A percentile compares a stretch with the other conserved stretches of the same genome.
Conservation (phyloP, 495 filamentous ascomycete genomes). For the Astrocystis sublimbata region DNA sequence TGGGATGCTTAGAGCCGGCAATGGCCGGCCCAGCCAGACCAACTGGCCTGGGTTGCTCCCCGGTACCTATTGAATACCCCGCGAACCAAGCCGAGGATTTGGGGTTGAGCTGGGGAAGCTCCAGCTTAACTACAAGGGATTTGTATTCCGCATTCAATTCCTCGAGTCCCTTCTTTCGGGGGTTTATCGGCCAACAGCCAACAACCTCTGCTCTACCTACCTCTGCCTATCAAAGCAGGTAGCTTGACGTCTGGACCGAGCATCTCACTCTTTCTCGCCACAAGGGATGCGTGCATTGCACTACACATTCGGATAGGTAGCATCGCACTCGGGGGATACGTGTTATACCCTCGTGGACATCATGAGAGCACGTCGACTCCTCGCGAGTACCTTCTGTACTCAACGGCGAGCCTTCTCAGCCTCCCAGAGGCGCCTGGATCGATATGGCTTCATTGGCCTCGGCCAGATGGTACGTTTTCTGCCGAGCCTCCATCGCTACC, state of each 20-base stretch:
- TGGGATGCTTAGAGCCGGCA: conserved; percentile 29
- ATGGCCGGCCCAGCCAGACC: conserved; percentile 31
- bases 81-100: conserved; percentile 7
- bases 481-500: background rate
- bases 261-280: background rate
- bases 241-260: background rate
- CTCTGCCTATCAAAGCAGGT: background rate
- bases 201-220: background rate
- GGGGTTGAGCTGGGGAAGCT: background rate
- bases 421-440: conserved; percentile 55
- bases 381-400: conserved; percentile 29
- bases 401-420: conserved; percentile 58
- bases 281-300: background rate
- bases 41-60: background rate
- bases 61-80: conserved; percentile 26
- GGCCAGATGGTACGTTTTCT: conserved; percentile 74
- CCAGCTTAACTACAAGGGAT: no score
- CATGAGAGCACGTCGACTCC: conserved; percentile 37
- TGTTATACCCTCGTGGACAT: conserved; percentile 12
- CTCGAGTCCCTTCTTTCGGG: background rate
- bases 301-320: background rate
- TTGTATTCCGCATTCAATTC: background rate
- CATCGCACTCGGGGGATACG: background rate
- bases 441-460: conserved; percentile 82
- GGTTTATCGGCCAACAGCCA: no score